Conservation (phyloP, 352 stramenopile species). For the Globisporangium spiculum region DNA sequence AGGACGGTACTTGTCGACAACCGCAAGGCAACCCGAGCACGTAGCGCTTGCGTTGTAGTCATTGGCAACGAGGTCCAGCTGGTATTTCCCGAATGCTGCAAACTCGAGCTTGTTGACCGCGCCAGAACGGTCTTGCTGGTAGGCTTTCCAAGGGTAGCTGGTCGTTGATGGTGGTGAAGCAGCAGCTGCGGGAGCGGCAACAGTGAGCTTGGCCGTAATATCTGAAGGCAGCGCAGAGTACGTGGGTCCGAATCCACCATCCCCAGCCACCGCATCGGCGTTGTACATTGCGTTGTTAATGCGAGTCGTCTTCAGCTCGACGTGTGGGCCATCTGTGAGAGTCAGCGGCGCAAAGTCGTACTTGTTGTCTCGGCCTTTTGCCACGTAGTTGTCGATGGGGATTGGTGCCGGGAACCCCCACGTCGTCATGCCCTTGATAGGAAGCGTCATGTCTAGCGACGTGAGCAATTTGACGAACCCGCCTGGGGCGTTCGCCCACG, state of each 20-base stretch:
- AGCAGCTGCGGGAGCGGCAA: no score
- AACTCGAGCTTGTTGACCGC: constrained; percentile 43
- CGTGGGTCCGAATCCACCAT: no score
- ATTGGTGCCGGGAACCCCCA: constrained; percentile 25
- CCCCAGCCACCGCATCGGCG: background rate
- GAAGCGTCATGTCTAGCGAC: no score
- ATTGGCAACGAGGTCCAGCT: constrained; percentile 36
- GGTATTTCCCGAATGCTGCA: constrained; percentile 48
- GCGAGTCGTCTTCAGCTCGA: constrained; percentile 3
- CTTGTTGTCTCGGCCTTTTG: constrained; percentile 24
- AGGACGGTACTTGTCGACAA: constrained; percentile 50
- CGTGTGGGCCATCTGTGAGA: constrained; percentile 3
- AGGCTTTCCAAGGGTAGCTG: constrained; percentile 44
- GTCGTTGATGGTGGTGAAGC: no score
- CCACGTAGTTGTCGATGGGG: constrained; percentile 49
- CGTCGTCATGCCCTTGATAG: no score
- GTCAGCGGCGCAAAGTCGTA: background rate
- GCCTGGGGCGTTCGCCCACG: no score
- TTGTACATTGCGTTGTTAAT: constrained; percentile 8
- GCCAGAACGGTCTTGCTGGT: constrained; percentile 29
- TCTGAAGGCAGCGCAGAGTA: no score
- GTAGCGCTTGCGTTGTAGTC: constrained; percentile 43
- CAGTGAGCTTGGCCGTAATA: no score
- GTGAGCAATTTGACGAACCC: no score
- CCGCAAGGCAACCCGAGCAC: constrained; percentile 46